These are phyloP conservation scores for Hyaloscypha bicolor DNA, from an alignment of 495 filamentous ascomycete genomes.

Conservation along the genomic window DNA sequence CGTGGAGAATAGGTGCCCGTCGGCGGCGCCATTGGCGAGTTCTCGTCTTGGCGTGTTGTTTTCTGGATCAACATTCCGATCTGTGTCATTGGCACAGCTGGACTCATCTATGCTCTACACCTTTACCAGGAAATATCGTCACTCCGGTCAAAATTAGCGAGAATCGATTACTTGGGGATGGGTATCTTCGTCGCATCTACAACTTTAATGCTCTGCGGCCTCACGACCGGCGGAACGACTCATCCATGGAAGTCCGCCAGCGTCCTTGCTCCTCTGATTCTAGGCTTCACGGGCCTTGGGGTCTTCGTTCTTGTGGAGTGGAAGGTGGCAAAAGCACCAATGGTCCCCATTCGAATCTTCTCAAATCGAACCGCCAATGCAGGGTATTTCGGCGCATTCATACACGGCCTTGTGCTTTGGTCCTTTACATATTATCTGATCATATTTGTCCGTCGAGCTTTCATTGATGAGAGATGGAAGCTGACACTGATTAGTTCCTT, in stretches of 20 bases:
- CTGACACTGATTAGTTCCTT: conserved; percentile 45
- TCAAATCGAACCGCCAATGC: conserved; percentile 40
- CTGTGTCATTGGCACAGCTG: conserved; percentile 37
- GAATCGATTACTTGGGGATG: conserved; percentile 63
- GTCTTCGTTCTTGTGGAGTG: conserved; percentile 50
- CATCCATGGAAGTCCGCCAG: conserved; percentile 53
- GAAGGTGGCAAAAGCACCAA: conserved; percentile 42
- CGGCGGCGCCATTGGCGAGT: conserved; percentile 19
- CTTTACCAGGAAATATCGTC: conserved; percentile 32
- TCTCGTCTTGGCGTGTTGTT: conserved; percentile 34
- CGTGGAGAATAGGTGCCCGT: not conserved
- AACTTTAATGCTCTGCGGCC: conserved; percentile 49
- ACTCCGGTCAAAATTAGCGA: conserved; percentile 45
- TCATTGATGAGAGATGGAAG: conserved; percentile 51
- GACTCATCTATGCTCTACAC: conserved; percentile 41
- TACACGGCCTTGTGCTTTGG: conserved; percentile 51
- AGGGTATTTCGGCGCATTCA: conserved; percentile 45
- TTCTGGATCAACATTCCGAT: conserved; percentile 45
- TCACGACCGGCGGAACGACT: conserved; percentile 53
- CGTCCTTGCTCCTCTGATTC: conserved; percentile 56
- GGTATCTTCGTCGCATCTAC: conserved; percentile 51
- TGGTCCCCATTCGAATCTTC: conserved; percentile 48
- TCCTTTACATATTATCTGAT: conserved; percentile 60
- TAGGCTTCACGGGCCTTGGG: conserved; percentile 48
- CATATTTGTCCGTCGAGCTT: conserved; percentile 63